phyloP scores from a whole-genome alignment of 352 stramenopile genomes.

The Globisporangium recalcitrans region DNA sequence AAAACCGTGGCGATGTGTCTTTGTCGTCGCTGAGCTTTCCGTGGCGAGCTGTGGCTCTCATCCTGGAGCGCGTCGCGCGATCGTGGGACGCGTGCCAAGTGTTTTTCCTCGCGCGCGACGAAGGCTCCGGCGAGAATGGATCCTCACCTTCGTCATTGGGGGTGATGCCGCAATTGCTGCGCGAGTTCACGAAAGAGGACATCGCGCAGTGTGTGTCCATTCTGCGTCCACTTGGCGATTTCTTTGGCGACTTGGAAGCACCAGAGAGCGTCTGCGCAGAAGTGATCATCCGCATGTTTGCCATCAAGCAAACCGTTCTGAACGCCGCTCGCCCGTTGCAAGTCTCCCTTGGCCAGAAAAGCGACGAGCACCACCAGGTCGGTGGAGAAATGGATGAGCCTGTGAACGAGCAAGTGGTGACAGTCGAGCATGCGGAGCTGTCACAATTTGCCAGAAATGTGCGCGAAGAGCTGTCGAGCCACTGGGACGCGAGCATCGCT shows the following conservation, averaged over 20 bases:
- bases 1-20: neutral
- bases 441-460: slow-evolving; percentile 9
- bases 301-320: slow-evolving; percentile 13
- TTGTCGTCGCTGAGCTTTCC: neutral
- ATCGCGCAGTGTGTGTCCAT: slow-evolving; percentile 11
- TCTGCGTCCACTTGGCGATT: slow-evolving; percentile 10
- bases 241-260: slow-evolving; percentile 6
- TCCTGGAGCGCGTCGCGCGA: slow-evolving; percentile 3
- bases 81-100: slow-evolving; percentile 8
- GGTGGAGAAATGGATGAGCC: neutral
- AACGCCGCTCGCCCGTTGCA: slow-evolving; percentile 4
- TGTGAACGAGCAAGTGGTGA: neutral
- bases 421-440: slow-evolving; percentile 3
- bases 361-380: neutral
- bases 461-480: slow-evolving; percentile 10
- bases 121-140: neutral
- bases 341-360: neutral
- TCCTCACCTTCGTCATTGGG: neutral
- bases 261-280: slow-evolving; percentile 8
- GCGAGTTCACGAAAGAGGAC: slow-evolving; percentile 11
- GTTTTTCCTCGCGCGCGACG: slow-evolving; percentile 3
- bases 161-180: neutral
- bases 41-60: slow-evolving; percentile 2
- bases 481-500: slow-evolving; percentile 5
- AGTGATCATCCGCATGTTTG: slow-evolving; percentile 12